Percentiles rank a stretch among this genome's conserved stretches.
phyloP scores from a whole-genome alignment of 352 stramenopile genomes.

The Albugo candida region DNA sequence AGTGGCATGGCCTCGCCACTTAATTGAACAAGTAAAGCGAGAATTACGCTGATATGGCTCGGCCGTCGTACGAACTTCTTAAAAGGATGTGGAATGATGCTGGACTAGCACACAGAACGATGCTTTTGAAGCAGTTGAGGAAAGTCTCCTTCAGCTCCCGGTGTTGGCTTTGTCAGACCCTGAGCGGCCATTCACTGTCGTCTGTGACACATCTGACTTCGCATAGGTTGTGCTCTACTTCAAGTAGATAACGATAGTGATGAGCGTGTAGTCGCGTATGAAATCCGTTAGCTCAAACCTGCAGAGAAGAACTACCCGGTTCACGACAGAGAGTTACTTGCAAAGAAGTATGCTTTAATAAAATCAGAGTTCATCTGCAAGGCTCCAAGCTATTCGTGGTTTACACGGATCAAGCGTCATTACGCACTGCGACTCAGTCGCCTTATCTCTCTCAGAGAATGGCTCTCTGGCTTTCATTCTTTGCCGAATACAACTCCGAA shows the following conservation, averaged over 20 bases:
- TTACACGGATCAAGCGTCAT: slow-evolving; percentile 2
- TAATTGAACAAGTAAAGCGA: not conserved
- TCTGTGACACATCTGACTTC: slow-evolving; percentile 1
- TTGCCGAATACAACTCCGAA: slow-evolving; percentile 13
- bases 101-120: not conserved
- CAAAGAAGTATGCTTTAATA: not conserved
- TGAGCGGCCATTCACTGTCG: not conserved
- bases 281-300: not conserved
- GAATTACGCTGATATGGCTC: not conserved
- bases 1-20: not conserved
- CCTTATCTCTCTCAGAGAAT: slow-evolving; percentile 6
- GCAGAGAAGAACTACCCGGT: slow-evolving; percentile 2
- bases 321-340: not conserved
- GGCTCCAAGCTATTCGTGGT: not conserved
- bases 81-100: not conserved
- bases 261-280: slow-evolving; percentile 1
- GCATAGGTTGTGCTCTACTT: slow-evolving; percentile 3
- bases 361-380: not conserved
- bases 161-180: not conserved
- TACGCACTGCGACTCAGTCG: not conserved
- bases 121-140: not conserved
- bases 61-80: not conserved
- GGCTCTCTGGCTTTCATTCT: slow-evolving; percentile 12
- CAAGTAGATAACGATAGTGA: not conserved
- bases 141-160: not conserved